Evolutionary conservation across 129 eudicot species (phyloP), one percentile per base, ranked within the genome.

Genomic region (Tanacetum coccineum): DNA sequence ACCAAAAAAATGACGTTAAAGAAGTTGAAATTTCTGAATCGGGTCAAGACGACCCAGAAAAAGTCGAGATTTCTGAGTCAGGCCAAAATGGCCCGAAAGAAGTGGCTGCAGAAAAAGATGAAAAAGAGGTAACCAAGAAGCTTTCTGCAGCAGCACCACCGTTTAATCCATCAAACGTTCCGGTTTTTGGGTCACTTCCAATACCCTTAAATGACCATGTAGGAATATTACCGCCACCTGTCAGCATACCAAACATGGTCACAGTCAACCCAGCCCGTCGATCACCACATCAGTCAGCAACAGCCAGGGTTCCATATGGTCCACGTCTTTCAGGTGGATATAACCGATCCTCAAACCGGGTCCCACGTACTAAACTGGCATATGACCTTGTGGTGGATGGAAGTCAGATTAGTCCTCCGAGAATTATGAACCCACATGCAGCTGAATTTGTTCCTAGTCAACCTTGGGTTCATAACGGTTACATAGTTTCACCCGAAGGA

Each of bases 101-200:
- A 39, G 32, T 57, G 58, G 53, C 62, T 48, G 78, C 44, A 45
- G 77, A 76, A 26, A 59, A 70, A 47, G 83, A 74, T 4, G 82
- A 57, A 32, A 75, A 76, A 79, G 98, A 85, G 70, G 72, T 73
- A 13, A 72, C 81, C 55, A 92, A 88, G 78, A 92, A 92, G 75
- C 91, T 92, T 52, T 92, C 98, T 11, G 98, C 98, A 9, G 86
- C 95, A 32, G 98, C 98, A 18, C 96, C 96, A 25, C 98, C 98
- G 28, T 92, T 67, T 69, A 92, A 81, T 70, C 98, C 98, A 21
- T 79, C 95, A 2, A 73, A 76, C 12, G 19, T 80, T 70, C 98
- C 95, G 13, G 81, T 91, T 48, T 87, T 82, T 7, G 91, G 94
- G 6, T 74, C 96, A 1, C 75, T 87, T 57, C 78, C 97, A n/a